Evolutionary conservation across 2,329 filamentous ascomycete genomes (phyloP), one percentile per base, ranked within the genome.

Genomic region (Blastomyces gilchristii): DNA sequence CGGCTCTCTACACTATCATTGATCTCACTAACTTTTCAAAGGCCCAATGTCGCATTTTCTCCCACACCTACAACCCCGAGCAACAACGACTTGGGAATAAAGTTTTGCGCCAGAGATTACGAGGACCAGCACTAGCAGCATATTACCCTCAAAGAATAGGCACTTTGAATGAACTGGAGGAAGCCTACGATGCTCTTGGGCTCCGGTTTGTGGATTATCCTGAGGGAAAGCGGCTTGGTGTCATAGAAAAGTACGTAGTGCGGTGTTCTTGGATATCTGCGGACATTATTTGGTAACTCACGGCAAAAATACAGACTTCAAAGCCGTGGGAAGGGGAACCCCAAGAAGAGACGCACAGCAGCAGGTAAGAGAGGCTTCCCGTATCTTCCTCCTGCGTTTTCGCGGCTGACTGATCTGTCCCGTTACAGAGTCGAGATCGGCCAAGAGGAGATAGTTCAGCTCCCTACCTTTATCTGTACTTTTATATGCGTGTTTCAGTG

Each of bases 31-130:
- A 52, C 47, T 14, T 41, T 60, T 6, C 39, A 31, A 43, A 97
- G 92, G 84, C 85, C 72, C 91, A 92, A 87, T 96, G 91, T 82
- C 85, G 87, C 75, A 85, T 97, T 79, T 99, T 97, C 81, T 87
- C 87, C 71, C 90, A 89, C 60, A 92, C 87, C 61, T 97, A 87
- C 81, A 99, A 99, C 78, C 94, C 94, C 34, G 83, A 90, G 62
- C 81, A 86, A 69, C 76, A 88, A 65, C 90, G 94, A 66, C 85
- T 90, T 69, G 94, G 94, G 72, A 97, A 94, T 80, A 96, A 94
- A 77, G 82, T 99, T 74, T 82, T 99, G 65, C 90, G 92, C 72
- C 89, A 97, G 76, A 86, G 92, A 72, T 81, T 97, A 66, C 86
- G 84, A 72, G 94, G 94, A n/a, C 90, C 91, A 39, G 79, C 88